Percentiles rank a stretch among this genome's conserved stretches.
These are phyloP conservation scores for Dactylis glomerata DNA, from an alignment of 176 grass and related monocot species.

Conservation along the genomic window DNA sequence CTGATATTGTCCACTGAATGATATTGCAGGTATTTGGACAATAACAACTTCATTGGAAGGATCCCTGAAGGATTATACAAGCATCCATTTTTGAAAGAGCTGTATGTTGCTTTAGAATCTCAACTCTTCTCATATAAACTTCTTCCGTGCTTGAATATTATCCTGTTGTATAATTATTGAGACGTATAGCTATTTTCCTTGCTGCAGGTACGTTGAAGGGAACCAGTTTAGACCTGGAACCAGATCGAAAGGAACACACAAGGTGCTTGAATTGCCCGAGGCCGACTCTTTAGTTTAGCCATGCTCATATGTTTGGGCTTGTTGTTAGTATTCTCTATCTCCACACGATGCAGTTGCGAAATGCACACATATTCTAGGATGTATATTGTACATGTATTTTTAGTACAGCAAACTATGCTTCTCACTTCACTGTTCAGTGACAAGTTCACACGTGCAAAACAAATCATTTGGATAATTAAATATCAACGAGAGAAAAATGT, in stretches of 20 bases:
- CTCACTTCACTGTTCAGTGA: not conserved
- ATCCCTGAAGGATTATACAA: conserved; percentile 92
- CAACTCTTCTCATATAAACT: not conserved
- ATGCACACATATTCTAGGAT: not conserved
- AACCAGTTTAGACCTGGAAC: conserved; percentile 84
- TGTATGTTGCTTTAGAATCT: conserved; percentile 52
- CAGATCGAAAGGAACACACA: conserved; percentile 84
- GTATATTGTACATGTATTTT: conserved; percentile 20
- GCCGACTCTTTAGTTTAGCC: conserved; percentile 64
- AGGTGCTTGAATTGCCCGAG: conserved; percentile 81
- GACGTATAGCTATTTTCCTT: not conserved
- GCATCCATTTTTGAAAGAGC: conserved; percentile 81
- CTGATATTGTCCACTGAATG: not conserved
- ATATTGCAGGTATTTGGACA: conserved; percentile 72
- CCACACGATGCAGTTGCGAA: not conserved
- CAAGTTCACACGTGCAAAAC: not conserved
- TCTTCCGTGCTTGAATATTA: not conserved
- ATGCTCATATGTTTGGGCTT: not conserved
- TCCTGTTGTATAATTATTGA: not conserved
- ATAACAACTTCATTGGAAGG: conserved; percentile 88
- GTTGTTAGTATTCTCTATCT: conserved; percentile 6
- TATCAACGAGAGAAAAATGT: not conserved
- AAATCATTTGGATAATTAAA: not conserved
- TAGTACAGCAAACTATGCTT: not conserved
- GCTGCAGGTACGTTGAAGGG: conserved; percentile 76